Conservation (phyloP, 2,329 filamentous ascomycete species). For the Sporothrix schenckii region DNA sequence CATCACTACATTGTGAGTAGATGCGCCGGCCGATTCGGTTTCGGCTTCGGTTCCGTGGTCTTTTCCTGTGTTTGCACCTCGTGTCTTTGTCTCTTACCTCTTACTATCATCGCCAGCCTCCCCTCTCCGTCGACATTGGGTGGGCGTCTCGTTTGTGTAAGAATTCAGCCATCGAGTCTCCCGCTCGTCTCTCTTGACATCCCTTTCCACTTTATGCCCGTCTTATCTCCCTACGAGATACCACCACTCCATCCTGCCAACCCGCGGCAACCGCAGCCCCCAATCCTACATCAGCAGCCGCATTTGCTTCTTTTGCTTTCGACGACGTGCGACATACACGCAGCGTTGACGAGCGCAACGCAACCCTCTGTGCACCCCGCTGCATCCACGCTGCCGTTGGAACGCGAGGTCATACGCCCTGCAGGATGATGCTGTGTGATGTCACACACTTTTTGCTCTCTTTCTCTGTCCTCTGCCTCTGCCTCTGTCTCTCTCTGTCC, state of each 20-base stretch:
- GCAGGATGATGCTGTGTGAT: conserved; percentile 13
- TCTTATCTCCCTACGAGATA: background rate
- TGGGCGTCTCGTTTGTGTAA: background rate
- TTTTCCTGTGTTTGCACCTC: background rate
- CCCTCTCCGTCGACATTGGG: too few relatives aligned
- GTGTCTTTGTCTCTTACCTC: background rate
- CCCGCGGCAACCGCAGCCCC: conserved; percentile 10
- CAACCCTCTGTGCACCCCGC: background rate
- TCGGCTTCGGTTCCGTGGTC: background rate
- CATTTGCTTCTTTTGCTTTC: background rate
- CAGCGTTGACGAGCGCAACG: background rate
- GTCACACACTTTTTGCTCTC: conserved; percentile 1
- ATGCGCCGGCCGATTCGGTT: background rate
- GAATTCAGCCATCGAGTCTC: background rate
- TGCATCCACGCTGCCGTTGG: background rate
- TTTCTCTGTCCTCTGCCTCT: background rate
- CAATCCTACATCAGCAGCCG: background rate
- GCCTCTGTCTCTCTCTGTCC: background rate
- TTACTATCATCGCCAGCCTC: background rate
- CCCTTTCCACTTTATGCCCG: background rate
- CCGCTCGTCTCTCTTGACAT: background rate
- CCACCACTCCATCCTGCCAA: background rate
- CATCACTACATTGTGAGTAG: too few relatives aligned
- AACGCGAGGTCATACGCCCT: conserved; percentile 8
- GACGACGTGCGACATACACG: too few relatives aligned